Conservation (phyloP, 495 filamentous ascomycete species). For the Thermothielavioides terrestris region DNA sequence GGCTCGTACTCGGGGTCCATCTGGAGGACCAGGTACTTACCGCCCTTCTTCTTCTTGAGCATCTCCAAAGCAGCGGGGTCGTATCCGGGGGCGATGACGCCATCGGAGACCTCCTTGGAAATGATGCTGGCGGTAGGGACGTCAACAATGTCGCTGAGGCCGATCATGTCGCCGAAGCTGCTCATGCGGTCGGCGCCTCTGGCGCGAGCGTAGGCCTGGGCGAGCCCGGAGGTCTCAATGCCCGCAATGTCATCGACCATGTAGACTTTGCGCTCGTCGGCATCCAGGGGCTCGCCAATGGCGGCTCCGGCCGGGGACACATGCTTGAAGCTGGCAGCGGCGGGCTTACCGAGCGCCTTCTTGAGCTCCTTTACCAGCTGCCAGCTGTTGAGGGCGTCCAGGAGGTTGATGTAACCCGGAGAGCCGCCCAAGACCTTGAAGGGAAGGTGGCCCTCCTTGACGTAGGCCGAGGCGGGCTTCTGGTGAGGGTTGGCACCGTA, state of each 20-base stretch:
- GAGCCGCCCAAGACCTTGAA: constrained; percentile 93
- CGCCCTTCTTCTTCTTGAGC: constrained; percentile 95
- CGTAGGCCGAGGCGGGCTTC: constrained; percentile 82
- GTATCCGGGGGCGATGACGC: constrained; percentile 86
- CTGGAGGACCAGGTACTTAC: constrained; percentile 90
- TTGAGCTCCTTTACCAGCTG: constrained; percentile 93
- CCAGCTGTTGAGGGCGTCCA: constrained; percentile 96
- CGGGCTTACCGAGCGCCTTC: constrained; percentile 74
- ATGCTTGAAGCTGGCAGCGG: constrained; percentile 97
- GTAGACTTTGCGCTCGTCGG: constrained; percentile 89
- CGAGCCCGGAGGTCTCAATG: constrained; percentile 73
- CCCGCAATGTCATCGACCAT: constrained; percentile 94
- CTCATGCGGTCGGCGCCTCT: constrained; percentile 95
- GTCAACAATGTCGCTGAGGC: constrained; percentile 83
- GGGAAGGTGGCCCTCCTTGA: constrained; percentile 63
- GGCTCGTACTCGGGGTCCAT: constrained; percentile 87
- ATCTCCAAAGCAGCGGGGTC: constrained; percentile 77
- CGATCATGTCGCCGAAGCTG: constrained; percentile 93
- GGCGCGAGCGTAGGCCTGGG: constrained; percentile 91
- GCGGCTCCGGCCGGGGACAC: constrained; percentile 95
- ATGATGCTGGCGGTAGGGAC: constrained; percentile 91
- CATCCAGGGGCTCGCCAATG: constrained; percentile 75
- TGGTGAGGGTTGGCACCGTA: constrained; percentile 98
- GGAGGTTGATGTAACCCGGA: constrained; percentile 93
- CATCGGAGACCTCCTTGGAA: constrained; percentile 93